Evolutionary conservation across 2,329 filamentous ascomycete species (phyloP).

Genomic region (Aspergillus clavatus): DNA sequence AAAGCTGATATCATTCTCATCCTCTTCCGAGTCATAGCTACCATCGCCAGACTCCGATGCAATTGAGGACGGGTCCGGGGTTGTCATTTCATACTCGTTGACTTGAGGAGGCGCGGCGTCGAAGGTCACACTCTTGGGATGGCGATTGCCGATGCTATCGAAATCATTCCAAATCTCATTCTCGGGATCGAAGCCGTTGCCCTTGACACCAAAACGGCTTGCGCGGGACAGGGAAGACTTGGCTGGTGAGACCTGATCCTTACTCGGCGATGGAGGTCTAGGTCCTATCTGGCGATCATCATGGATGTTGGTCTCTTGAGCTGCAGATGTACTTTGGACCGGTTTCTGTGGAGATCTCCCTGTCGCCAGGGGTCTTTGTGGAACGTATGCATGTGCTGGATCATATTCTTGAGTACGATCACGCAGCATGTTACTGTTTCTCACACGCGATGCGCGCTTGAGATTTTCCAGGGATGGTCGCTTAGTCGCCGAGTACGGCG

Average conservation of each 20-base stretch:
- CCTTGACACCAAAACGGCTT: constrained; percentile 56
- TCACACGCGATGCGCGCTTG: constrained; percentile 89
- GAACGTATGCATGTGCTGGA: constrained; percentile 66
- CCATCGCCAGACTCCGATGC: constrained; percentile 86
- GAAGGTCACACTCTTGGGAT: constrained; percentile 96
- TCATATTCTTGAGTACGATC: constrained; percentile 93
- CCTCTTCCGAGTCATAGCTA: constrained; percentile 80
- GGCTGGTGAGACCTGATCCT: constrained; percentile 69
- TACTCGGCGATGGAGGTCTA: constrained; percentile 55
- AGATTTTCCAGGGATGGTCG: constrained; percentile 92
- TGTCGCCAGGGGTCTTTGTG: constrained; percentile 75
- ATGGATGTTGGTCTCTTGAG: constrained; percentile 18
- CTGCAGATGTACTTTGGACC: constrained; percentile 66
- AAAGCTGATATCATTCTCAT: constrained; percentile 60
- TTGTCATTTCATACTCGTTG: constrained; percentile 98
- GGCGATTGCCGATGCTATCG: constrained; percentile 59
- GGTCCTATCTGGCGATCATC: constrained; percentile 15
- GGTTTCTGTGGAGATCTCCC: constrained; percentile 53
- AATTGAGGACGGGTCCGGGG: constrained; percentile 88
- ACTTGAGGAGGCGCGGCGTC: constrained; percentile 88
- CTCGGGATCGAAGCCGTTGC: constrained; percentile 60
- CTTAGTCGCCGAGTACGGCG: constrained; percentile 67
- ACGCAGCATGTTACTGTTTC: constrained; percentile 95
- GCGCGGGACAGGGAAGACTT: constrained; percentile 80
- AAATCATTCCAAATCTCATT: constrained; percentile 63